A percentile compares a stretch with the other conserved stretches of the same genome.
These are phyloP conservation scores for Trametes coccinea DNA, from an alignment of 768 basidiomycete species.

Conservation along the genomic window DNA sequence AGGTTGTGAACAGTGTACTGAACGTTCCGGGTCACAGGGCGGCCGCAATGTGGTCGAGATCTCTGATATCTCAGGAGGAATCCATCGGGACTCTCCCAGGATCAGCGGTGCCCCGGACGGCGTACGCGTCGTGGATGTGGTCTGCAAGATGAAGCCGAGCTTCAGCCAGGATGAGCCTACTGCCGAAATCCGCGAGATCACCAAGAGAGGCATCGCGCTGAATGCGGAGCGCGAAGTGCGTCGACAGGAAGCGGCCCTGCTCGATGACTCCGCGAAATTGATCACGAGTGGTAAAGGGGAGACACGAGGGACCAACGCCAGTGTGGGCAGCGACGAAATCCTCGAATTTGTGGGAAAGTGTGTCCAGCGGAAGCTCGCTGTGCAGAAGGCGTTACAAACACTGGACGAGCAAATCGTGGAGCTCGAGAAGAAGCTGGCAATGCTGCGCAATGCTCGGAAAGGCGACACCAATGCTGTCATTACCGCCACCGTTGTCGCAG, in stretches of 20 bases:
- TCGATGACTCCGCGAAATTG: slow-evolving; percentile 47
- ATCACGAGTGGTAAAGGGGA: slow-evolving; percentile 32
- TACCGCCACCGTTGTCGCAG: slow-evolving; percentile 8
- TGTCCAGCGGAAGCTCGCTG: slow-evolving; percentile 39
- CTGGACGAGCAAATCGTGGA: slow-evolving; percentile 44
- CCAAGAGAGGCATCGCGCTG: slow-evolving; percentile 38
- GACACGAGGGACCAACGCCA: slow-evolving; percentile 40
- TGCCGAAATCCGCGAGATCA: slow-evolving; percentile 32
- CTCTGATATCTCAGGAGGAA: slow-evolving; percentile 46
- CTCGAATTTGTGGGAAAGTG: slow-evolving; percentile 44
- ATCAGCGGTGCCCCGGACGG: slow-evolving; percentile 48
- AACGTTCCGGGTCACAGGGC: slow-evolving; percentile 35
- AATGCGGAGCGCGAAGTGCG: slow-evolving; percentile 41
- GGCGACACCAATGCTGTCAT: slow-evolving; percentile 9
- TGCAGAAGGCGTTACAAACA: slow-evolving; percentile 36
- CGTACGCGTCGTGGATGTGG: slow-evolving; percentile 55
- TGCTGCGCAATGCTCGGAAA: not conserved
- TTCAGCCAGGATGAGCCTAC: slow-evolving; percentile 34
- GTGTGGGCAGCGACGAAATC: slow-evolving; percentile 30
- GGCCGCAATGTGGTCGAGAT: slow-evolving; percentile 57
- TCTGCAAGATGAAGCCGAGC: slow-evolving; percentile 37
- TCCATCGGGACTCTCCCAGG: slow-evolving; percentile 55
- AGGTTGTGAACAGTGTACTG: not conserved
- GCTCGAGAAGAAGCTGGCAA: slow-evolving; percentile 11
- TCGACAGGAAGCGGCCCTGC: slow-evolving; percentile 43